Base-by-base conservation (phyloP, 2,329 filamentous ascomycete species). In the Aspergillus flavus region DNA sequence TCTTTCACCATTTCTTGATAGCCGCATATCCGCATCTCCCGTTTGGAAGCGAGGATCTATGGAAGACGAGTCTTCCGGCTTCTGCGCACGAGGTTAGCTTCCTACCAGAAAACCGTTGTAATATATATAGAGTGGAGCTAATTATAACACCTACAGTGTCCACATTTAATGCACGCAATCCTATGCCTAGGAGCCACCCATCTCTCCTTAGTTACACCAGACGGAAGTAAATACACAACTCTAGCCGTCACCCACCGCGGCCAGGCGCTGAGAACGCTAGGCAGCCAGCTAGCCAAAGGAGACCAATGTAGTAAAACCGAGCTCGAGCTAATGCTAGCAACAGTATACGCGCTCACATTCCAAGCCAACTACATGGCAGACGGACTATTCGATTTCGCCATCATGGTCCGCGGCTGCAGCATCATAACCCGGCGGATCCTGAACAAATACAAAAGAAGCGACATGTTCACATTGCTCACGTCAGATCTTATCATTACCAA, bases 131-230 rank as follows among this genome's bases (percentile, higher is more conserved):
- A 26, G 45, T 6, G 28, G 41, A 45, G 19, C 26, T 57, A 16
- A 6, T 16, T 6, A 6, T 16, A 57, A 64, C 41, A 70, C 50
- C 73, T 50, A 7, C 28, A 64, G 59, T 26, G 89, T 67, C 86
- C 89, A 61, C 90, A 87, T 63, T 81, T 91, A 11, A 90, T 92
- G 85, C 89, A 92, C 72, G 87, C 89, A 5, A 88, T 92, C 57
- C 82, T 91, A 0, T 88, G 88, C 14, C 83, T 90, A 64, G 83
- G 89, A 1, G 90, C 89, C 36, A 91, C 89, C 0, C 87, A 91
- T 66, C 82, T 73, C 23, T 65, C 68, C 32, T 63, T 73, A 21
- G 62, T 91, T 5, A 82, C 84, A 68, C 76, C 78, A 4, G 75
- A 79, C 0, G 86, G 85, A 62, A 73, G 81, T 1, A 82, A 81